Conservation (phyloP, 352 stramenopile species). For the Elongisporangium senticosum region DNA sequence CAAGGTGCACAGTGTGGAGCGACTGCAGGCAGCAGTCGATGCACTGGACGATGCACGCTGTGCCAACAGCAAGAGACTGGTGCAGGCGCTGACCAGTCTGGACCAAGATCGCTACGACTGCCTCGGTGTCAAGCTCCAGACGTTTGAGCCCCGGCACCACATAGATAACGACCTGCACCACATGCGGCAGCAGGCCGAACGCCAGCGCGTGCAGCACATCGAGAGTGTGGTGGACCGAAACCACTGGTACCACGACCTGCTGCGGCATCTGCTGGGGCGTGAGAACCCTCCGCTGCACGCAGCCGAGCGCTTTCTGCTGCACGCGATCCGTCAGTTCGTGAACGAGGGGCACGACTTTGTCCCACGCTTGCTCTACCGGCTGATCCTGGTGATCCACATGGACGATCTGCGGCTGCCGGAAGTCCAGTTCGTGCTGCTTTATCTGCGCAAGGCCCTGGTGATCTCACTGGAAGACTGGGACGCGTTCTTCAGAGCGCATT, state of each 20-base stretch:
- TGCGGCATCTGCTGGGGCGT: slow-evolving; percentile 36
- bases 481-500: slow-evolving; percentile 31
- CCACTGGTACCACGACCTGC: slow-evolving; percentile 49
- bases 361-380: slow-evolving; percentile 27
- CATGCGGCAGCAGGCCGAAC: slow-evolving; percentile 51
- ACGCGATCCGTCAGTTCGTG: slow-evolving; percentile 37
- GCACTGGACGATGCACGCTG: slow-evolving; percentile 39
- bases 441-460: slow-evolving; percentile 28
- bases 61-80: slow-evolving; percentile 26
- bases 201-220: slow-evolving; percentile 21
- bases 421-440: slow-evolving; percentile 49
- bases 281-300: slow-evolving; percentile 28
- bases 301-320: slow-evolving; percentile 47
- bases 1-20: slow-evolving; percentile 41
- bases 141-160: slow-evolving; percentile 29
- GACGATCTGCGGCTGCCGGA: slow-evolving; percentile 38
- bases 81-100: slow-evolving; percentile 33
- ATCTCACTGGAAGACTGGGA: slow-evolving; percentile 36
- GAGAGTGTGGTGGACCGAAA: slow-evolving; percentile 20
- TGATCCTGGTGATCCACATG: slow-evolving; percentile 37
- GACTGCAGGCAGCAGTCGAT: slow-evolving; percentile 44
- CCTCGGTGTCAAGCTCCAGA: slow-evolving; percentile 43
- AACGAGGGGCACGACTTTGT: slow-evolving; percentile 42
- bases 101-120: slow-evolving; percentile 50
- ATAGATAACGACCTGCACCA: slow-evolving; percentile 28